These are phyloP conservation scores for Leccinum broughii DNA, from an alignment of 768 basidiomycete genomes.

Conservation along the genomic window DNA sequence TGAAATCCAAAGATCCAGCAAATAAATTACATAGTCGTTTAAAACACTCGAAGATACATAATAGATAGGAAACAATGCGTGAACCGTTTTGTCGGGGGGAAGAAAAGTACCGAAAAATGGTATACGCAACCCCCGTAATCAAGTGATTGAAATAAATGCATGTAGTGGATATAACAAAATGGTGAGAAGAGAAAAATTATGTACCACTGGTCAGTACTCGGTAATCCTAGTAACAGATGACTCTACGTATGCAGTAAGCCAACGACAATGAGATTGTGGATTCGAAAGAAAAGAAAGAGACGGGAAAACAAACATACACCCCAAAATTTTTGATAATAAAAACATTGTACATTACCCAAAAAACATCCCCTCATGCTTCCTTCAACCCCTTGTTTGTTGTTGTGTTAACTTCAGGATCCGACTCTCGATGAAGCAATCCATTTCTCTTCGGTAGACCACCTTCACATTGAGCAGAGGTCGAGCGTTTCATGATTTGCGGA, in stretches of 20 bases:
- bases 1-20: not conserved
- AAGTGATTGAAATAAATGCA: constrained; percentile 16
- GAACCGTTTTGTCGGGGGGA: not conserved
- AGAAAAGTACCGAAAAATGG: constrained; percentile 12
- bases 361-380: constrained; percentile 18
- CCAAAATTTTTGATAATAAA: constrained; percentile 5
- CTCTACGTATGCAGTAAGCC: constrained; percentile 14
- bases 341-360: constrained; percentile 17
- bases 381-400: constrained; percentile 25
- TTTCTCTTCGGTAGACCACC: constrained; percentile 29
- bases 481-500: constrained; percentile 28
- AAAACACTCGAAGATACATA: constrained; percentile 17
- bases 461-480: constrained; percentile 30
- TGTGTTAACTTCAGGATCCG: constrained; percentile 29
- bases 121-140: constrained; percentile 21
- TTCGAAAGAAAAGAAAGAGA: constrained; percentile 1
- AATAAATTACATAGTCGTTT: constrained; percentile 20
- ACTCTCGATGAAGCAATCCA: constrained; percentile 31
- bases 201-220: constrained; percentile 4
- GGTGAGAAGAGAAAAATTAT: constrained; percentile 1
- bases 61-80: constrained; percentile 10
- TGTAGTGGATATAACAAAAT: constrained; percentile 25
- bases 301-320: constrained; percentile 6
- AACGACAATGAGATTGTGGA: constrained; percentile 2
- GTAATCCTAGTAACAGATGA: constrained; percentile 11